Evolutionary conservation across 2,329 filamentous ascomycete species (phyloP).

Genomic region (Penicillium sp.): DNA sequence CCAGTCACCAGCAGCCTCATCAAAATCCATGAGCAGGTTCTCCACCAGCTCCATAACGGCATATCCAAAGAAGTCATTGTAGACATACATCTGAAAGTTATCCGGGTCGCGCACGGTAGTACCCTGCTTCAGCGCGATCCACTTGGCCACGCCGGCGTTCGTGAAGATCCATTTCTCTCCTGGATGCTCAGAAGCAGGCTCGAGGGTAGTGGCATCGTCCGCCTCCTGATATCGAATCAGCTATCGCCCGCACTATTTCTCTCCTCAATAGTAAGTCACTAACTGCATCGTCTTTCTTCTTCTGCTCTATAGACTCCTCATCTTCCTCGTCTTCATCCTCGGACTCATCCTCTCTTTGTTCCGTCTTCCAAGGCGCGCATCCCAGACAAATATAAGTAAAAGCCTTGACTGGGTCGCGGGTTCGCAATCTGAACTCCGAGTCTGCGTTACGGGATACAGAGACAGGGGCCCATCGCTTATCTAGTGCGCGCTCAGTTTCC

Average conservation of each 20-base stretch:
- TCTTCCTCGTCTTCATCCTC: not conserved
- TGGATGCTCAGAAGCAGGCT: not conserved
- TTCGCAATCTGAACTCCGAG: not conserved
- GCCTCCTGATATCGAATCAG: not conserved
- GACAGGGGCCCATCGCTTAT: not conserved
- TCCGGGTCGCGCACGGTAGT: slow-evolving; percentile 31
- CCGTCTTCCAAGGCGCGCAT: not conserved
- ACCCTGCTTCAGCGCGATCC: not conserved
- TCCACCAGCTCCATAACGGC: slow-evolving; percentile 47
- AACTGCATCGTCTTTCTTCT: not conserved
- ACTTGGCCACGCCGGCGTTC: not conserved
- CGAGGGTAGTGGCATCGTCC: not conserved
- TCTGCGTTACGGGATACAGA: slow-evolving; percentile 1
- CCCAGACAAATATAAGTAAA: not conserved
- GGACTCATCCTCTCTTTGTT: not conserved
- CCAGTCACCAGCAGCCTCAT: slow-evolving; percentile 37
- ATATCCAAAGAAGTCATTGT: slow-evolving; percentile 45
- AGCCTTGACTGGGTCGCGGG: not conserved
- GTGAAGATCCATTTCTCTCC: slow-evolving; percentile 1
- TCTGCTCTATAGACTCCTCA: not conserved
- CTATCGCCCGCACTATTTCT: not conserved
- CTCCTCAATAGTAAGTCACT: not conserved
- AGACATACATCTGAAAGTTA: slow-evolving; percentile 45
- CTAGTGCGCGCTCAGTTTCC: not conserved
- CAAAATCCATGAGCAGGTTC: slow-evolving; percentile 46